Evolutionary conservation across 352 stramenopile genomes (phyloP), one percentile per base, ranked within the genome.

Genomic region (Phytophthora aleatoria): DNA sequence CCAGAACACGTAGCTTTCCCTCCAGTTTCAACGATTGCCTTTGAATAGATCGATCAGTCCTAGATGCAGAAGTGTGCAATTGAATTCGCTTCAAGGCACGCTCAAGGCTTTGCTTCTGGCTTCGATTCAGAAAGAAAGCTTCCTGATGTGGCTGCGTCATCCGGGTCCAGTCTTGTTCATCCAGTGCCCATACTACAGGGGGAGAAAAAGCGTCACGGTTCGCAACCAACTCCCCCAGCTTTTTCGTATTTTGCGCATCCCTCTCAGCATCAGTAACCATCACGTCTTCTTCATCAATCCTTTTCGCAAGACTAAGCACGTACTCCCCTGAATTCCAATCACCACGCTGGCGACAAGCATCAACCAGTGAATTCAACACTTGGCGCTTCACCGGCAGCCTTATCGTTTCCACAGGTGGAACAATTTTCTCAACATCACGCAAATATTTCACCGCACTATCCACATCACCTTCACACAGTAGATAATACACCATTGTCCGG

Each of bases 331-430:
- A 73, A n/a, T 64, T 59, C 81, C 79, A 90, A 20, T 82, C 57
- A 2, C 47, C 50, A 31, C 54, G 53, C 20, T 85, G 67, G 5
- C 79, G 70, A 41, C 79, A 90, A 9, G 67, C 70, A 63, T 91
- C 82, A 6, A 89, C 38, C n/a, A 87, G 54, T 5, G 57, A 73
- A 50, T 78, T 81, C 13, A 76, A 54, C 15, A 80, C 71, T 42
- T 67, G 49, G 10, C 67, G 58, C 27, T 48, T 55, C 3, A 78
- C n/a, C n/a, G 61, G 61, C 15, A 74, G 39, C 7, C 24, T 53
- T 30, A 36, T 57, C 15, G 53, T 43, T 3, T 50, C 27, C 10
- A 55, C 61, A 31, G 44, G n/a, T 12, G 49, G 39, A 24, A 73
- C 54, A 1, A 53, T 38, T 16, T n/a, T 57, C 24, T 61, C 60